These are phyloP conservation scores for Coemansia sp. DNA, from an alignment of 192 early-diverging fungal genomes.

Conservation along the genomic window DNA sequence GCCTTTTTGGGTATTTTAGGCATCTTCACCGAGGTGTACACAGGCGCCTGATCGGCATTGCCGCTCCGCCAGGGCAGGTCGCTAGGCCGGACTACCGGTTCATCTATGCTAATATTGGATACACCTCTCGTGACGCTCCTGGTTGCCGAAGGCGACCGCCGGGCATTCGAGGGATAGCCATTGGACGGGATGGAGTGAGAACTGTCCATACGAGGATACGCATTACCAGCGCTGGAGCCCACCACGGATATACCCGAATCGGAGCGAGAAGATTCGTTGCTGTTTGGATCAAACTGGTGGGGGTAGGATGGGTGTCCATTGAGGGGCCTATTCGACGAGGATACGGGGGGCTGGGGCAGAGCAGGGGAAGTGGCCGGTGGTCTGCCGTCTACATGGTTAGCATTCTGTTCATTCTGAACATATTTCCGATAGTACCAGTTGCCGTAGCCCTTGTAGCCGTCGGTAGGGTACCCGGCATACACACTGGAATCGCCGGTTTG, in stretches of 20 bases:
- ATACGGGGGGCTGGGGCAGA: background rate
- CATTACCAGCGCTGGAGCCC: background rate
- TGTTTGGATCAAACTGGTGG: background rate
- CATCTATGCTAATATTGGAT: constrained; percentile 12
- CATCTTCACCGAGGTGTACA: constrained; percentile 36
- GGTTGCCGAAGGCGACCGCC: constrained; percentile 31
- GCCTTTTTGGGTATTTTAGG: constrained; percentile 32
- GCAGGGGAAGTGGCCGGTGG: background rate
- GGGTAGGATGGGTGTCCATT: background rate
- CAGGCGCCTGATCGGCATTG: constrained; percentile 12
- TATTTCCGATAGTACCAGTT: constrained; percentile 8
- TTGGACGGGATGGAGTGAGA: background rate
- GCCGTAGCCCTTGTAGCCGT: constrained; percentile 2
- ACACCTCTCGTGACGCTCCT: constrained; percentile 29
- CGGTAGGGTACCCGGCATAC: constrained; percentile 1
- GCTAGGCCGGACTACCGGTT: background rate
- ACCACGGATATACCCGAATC: background rate
- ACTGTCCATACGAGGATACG: background rate
- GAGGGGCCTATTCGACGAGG: no score
- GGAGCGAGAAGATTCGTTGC: background rate
- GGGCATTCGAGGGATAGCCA: constrained; percentile 3
- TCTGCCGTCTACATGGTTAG: background rate
- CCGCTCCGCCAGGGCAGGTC: constrained; percentile 1
- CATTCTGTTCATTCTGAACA: background rate
- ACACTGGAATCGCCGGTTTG: background rate